These are phyloP conservation scores for Pseudisothecium myosuroides DNA, from an alignment of 225 moss, liverwort and hornwort genomes.

Conservation along the genomic window DNA sequence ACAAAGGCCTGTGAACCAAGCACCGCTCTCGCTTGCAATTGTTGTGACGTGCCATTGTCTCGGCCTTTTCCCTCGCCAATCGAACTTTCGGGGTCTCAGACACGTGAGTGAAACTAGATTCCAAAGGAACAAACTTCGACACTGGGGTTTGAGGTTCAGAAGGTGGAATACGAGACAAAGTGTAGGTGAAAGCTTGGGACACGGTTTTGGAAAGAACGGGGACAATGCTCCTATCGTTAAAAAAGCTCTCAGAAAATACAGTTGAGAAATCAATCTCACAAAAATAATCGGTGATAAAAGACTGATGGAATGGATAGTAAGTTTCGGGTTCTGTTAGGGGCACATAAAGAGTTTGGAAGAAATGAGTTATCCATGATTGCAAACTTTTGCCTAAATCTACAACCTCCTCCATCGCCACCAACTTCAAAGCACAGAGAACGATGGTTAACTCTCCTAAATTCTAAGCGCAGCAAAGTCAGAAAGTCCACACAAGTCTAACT, in stretches of 20 bases:
- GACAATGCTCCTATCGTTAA: no score
- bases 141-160: not conserved
- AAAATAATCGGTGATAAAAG: not conserved
- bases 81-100: not conserved
- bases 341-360: not conserved
- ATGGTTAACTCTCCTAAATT: no score
- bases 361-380: not conserved
- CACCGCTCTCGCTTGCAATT: not conserved
- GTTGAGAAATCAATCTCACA: no score
- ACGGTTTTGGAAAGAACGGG: no score
- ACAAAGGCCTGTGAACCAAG: not conserved
- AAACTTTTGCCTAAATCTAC: not conserved
- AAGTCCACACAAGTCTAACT: no score
- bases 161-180: no score
- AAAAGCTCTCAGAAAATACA: no score
- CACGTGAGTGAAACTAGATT: no score
- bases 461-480: rapidly evolving
- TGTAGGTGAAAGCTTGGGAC: no score
- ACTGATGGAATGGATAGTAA: not conserved
- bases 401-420: not conserved
- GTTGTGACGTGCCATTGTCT: not conserved
- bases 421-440: not conserved
- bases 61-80: not conserved
- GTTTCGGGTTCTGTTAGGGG: not conserved
- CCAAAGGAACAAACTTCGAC: no score